Base-by-base conservation (phyloP, 768 basidiomycete genomes). In the Gloeopeniophorella convolvens region DNA sequence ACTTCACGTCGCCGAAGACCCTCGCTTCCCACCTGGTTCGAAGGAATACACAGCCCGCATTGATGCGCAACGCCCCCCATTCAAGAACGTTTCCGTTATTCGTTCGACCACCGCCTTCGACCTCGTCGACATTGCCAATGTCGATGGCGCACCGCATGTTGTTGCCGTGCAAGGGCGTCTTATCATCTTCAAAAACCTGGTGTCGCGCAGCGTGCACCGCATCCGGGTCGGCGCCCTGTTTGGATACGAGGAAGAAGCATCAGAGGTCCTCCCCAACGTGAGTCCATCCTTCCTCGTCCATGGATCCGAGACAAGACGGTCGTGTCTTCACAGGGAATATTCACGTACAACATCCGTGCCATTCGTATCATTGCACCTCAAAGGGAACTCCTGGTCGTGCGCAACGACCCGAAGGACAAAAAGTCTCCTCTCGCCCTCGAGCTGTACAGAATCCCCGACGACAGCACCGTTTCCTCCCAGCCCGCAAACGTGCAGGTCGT, bases 381-480 rank as follows among this genome's bases (percentile, higher is more conserved):
- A 36, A 34, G 55, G 23, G 55, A 56, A 23, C 52, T 56, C 9
- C 55, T 56, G 26, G 52, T 56, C 20, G 52, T 56, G 32, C 52
- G 55, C 31, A 43, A 51, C 20, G 30, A 54, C n/a, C 39, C 35
- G 21, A 54, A 32, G 18, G 50, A 54, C 32, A 21, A 18, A 20
- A 15, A 20, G 7, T 46, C 42, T 45, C 50, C 50, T 21, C 21
- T 53, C 44, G 39, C 45, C 11, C 50, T 54, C 31, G 54, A 56
- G 23, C 27, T 56, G 21, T 56, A 56, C 45, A 31, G 27, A 37
- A 56, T 56, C 20, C 54, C 54, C 26, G 20, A 33, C 16, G 51
- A 56, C 28, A 46, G 23, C 9, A n/a, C n/a, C 37, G 30, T 12
- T 10, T 10, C 23, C 11, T 27, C 42, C 34, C n/a, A 36, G 15